These are phyloP conservation scores for Mariannaea sp. DNA, from an alignment of 2,329 filamentous ascomycete species.

Conservation along the genomic window DNA sequence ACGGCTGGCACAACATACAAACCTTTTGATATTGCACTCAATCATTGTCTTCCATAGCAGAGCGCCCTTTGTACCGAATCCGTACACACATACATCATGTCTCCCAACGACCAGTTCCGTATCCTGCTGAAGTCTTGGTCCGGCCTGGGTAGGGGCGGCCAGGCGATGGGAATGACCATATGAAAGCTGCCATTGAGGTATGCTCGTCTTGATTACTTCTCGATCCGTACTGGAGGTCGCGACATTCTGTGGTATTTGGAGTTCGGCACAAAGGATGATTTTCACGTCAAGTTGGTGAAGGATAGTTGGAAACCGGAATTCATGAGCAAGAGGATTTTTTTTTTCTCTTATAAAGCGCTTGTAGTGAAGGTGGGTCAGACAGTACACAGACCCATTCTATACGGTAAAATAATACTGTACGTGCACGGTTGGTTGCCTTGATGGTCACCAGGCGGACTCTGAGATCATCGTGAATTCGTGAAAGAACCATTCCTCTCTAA, in stretches of 20 bases:
- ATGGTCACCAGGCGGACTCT: constrained; percentile 20
- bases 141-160: too few relatives aligned
- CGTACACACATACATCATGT: not conserved
- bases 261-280: not conserved
- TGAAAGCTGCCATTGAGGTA: too few relatives aligned
- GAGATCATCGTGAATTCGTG: constrained; percentile 25
- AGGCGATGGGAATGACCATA: too few relatives aligned
- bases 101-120: too few relatives aligned
- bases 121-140: too few relatives aligned
- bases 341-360: constrained; percentile 20
- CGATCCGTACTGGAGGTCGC: too few relatives aligned
- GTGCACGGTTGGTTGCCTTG: not conserved
- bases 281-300: constrained; percentile 8
- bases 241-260: too few relatives aligned
- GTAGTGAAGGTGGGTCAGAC: constrained; percentile 21
- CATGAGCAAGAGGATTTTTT: constrained; percentile 10
- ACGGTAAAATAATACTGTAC: constrained; percentile 23
- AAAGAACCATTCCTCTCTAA: not conserved
- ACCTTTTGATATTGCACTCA: constrained; percentile 24
- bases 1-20: too few relatives aligned
- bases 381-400: not conserved
- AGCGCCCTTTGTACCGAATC: constrained; percentile 10
- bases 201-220: too few relatives aligned
- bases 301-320: constrained; percentile 3
- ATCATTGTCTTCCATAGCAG: constrained; percentile 15